Base-by-base conservation (phyloP, 352 stramenopile genomes). In the Globisporangium irregulare region DNA sequence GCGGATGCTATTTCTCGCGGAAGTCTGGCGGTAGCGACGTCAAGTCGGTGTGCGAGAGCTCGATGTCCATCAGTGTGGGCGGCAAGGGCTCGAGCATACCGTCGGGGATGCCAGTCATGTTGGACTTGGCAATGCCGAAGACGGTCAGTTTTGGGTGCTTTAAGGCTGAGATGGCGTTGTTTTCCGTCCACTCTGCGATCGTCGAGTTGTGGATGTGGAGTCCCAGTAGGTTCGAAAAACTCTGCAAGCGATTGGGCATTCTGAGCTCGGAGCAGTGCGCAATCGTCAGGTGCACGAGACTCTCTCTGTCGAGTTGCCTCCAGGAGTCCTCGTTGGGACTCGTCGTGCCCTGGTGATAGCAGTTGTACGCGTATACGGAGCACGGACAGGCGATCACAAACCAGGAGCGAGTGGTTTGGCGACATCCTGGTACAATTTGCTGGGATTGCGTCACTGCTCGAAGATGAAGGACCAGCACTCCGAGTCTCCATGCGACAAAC, bases 401-500 rank as follows among this genome's bases (percentile, higher is more conserved):
- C 71, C 55, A 64, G 3, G 64, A 34, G 18, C n/a, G 8, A 0
- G 32, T 43, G 27, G 25, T n/a, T 32, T 54, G 56, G n/a, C 15
- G 43, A 25, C 64, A 65, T 3, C 56, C 46, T 5, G 27, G 1
- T 15, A 64, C 64, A 8, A 22, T 10, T 6, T 56, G 2, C 7
- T 48, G 34, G 7, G 43, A 29, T 5, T 27, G 27, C 6, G 24
- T 57, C 18, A 56, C 34, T 1, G 71, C 65, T 10, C 66, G 64
- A 0, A 71, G 5, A 41, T 77, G 70, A 2, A 75, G 51, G 1
- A 14, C 59, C 4, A 77, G 48, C 0, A 80, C 20, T 0, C 54
- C 64, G 38, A 72, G 20, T 1, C 73, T 67, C 73, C 71, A 77
- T 14, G 43, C 57, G 29, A 72, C 32, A 58, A 80, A 80, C 32